phyloP scores from a whole-genome alignment of 495 filamentous ascomycete species.

The Lepraria neglecta region DNA sequence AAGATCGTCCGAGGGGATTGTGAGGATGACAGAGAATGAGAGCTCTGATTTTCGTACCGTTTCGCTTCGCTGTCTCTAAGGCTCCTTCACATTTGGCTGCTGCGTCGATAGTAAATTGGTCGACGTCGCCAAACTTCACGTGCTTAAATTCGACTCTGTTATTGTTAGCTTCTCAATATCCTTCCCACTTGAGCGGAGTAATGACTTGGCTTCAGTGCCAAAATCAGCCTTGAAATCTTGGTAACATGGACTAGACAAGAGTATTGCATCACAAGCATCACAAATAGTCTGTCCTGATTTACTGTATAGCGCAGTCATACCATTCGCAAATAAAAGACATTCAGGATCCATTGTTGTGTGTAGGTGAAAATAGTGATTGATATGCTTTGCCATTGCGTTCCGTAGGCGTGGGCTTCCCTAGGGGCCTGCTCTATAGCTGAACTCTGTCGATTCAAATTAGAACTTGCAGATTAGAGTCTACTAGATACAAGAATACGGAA shows the following conservation, averaged over 20 bases:
- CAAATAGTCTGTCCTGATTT: constrained; percentile 40
- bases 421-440: constrained; percentile 43
- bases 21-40: constrained; percentile 56
- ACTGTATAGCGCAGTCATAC: constrained; percentile 44
- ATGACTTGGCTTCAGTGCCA: constrained; percentile 18
- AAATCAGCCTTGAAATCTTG: constrained; percentile 38
- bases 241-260: constrained; percentile 48
- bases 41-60: constrained; percentile 39
- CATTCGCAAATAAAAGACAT: constrained; percentile 40
- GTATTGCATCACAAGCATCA: constrained; percentile 44
- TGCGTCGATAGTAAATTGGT: constrained; percentile 41
- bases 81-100: constrained; percentile 41
- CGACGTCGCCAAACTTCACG: constrained; percentile 40
- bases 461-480: constrained; percentile 24
- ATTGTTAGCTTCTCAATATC: constrained; percentile 9
- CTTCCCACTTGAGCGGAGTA: not conserved
- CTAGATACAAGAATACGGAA: not conserved
- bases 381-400: constrained; percentile 39
- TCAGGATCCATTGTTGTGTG: constrained; percentile 31
- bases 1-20: constrained; percentile 51
- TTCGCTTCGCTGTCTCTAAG: constrained; percentile 28
- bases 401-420: constrained; percentile 34
- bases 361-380: constrained; percentile 43
- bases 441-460: constrained; percentile 32
- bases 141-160: constrained; percentile 35